Percentiles rank a stretch among this genome's conserved stretches.
Evolutionary conservation across 1,139 yeast genomes (phyloP).

Genomic region (Suhomyces chickasaworum): DNA sequence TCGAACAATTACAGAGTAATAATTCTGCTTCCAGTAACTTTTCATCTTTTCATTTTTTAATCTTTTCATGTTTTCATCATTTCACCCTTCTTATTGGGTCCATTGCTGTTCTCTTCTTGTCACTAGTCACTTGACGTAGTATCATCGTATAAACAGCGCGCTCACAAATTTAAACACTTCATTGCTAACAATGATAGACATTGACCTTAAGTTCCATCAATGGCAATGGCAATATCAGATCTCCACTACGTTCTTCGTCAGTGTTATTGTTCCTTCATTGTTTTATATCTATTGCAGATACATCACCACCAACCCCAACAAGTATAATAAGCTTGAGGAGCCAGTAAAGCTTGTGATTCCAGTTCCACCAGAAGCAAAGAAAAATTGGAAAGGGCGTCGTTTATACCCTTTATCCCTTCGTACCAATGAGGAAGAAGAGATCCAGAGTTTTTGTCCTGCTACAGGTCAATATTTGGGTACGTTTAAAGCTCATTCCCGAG

Average conservation of each 20-base stretch:
- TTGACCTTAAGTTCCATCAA: constrained; percentile 44
- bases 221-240: constrained; percentile 54
- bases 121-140: background rate
- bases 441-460: constrained; percentile 93
- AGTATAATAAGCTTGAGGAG: constrained; percentile 46
- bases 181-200: constrained; percentile 41
- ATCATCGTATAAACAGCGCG: background rate
- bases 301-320: constrained; percentile 42
- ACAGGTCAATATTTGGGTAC: constrained; percentile 87
- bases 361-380: constrained; percentile 81
- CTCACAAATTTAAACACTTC: background rate
- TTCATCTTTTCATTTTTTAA: too few relatives aligned
- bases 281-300: constrained; percentile 43
- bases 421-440: constrained; percentile 60
- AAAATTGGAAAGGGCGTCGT: constrained; percentile 91
- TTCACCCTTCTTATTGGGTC: background rate
- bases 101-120: background rate
- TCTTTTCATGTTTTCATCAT: background rate
- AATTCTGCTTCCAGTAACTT: too few relatives aligned
- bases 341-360: constrained; percentile 56
- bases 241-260: constrained; percentile 47
- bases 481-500: constrained; percentile 59
- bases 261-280: constrained; percentile 43
- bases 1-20: too few relatives aligned
- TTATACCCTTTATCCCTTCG: constrained; percentile 59